phyloP scores from a whole-genome alignment of 768 basidiomycete species.

The Piloderma croceum region DNA sequence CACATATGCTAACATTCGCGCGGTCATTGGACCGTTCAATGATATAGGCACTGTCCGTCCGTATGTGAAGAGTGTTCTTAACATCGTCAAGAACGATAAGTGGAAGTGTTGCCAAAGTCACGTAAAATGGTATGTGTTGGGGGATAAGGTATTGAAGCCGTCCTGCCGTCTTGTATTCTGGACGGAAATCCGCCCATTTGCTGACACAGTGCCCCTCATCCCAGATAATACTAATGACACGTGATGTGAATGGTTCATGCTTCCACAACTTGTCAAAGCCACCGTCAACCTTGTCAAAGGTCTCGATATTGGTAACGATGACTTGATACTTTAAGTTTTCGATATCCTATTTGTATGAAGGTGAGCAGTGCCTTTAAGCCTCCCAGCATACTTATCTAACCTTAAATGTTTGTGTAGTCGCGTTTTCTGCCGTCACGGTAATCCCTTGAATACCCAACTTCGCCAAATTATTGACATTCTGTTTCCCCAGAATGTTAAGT shows the following conservation, averaged over 20 bases:
- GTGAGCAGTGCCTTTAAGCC: too few species aligned
- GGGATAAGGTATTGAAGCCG: constrained; percentile 21
- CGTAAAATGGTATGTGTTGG: too few species aligned
- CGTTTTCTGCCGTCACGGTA: constrained; percentile 13
- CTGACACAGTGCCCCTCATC: too few species aligned
- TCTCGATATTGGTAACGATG: constrained; percentile 26
- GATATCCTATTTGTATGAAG: constrained; percentile 26
- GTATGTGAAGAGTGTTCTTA: constrained; percentile 16
- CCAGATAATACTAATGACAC: too few species aligned
- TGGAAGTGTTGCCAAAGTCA: constrained; percentile 32
- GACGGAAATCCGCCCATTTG: constrained; percentile 33
- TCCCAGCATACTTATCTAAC: too few species aligned
- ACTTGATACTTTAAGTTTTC: constrained; percentile 18
- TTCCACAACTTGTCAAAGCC: constrained; percentile 21
- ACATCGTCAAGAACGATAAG: constrained; percentile 19
- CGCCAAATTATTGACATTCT: constrained; percentile 17
- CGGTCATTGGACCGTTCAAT: constrained; percentile 29
- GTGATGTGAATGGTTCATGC: constrained; percentile 19
- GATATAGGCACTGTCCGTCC: constrained; percentile 1
- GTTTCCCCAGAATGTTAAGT: constrained; percentile 26
- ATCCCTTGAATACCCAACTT: constrained; percentile 14
- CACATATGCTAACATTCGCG: constrained; percentile 25
- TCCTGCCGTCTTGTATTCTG: constrained; percentile 25
- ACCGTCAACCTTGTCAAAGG: constrained; percentile 18
- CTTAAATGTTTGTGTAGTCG: constrained; percentile 11